A percentile compares a stretch with the other conserved stretches of the same genome.
Evolutionary conservation across 495 filamentous ascomycete genomes (phyloP).

Genomic region (Chaetomium tenue): DNA sequence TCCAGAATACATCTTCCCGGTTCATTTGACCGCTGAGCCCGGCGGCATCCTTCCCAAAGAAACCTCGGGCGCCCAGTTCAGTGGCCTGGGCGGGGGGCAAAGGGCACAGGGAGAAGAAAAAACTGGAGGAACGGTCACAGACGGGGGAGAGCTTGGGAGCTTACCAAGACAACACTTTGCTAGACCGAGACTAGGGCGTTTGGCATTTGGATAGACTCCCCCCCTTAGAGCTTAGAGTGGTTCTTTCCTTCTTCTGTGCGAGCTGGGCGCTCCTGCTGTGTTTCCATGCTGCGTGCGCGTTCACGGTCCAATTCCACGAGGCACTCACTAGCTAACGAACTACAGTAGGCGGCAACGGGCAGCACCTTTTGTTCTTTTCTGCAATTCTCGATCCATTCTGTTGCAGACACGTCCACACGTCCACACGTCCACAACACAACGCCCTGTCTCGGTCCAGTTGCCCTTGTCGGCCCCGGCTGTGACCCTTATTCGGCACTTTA

Average conservation of each 20-base stretch:
- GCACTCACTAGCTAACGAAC: too few species aligned
- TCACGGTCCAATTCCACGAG: slow-evolving; percentile 15
- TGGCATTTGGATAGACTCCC: not conserved
- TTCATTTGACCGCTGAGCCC: slow-evolving; percentile 3
- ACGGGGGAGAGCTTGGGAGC: not conserved
- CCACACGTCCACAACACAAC: not conserved
- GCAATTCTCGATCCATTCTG: not conserved
- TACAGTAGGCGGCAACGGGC: not conserved
- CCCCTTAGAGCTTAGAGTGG: too few species aligned
- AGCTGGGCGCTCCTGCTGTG: not conserved
- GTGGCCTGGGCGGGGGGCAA: not conserved
- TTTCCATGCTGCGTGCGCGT: not conserved
- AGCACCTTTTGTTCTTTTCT: not conserved
- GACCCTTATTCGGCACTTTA: slow-evolving; percentile 7
- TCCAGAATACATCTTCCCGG: not conserved
- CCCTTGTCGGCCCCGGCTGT: slow-evolving; percentile 5
- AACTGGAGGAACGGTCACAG: too few species aligned
- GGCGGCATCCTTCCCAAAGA: not conserved
- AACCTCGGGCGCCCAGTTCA: not conserved
- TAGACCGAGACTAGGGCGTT: slow-evolving; percentile 20
- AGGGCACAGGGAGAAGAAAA: slow-evolving; percentile 6
- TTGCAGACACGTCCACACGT: not conserved
- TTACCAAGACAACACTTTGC: slow-evolving; percentile 21
- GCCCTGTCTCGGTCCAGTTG: slow-evolving; percentile 3
- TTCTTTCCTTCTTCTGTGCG: not conserved